Base-by-base conservation (phyloP, 2,329 filamentous ascomycete species). In the Diaporthe citri region DNA sequence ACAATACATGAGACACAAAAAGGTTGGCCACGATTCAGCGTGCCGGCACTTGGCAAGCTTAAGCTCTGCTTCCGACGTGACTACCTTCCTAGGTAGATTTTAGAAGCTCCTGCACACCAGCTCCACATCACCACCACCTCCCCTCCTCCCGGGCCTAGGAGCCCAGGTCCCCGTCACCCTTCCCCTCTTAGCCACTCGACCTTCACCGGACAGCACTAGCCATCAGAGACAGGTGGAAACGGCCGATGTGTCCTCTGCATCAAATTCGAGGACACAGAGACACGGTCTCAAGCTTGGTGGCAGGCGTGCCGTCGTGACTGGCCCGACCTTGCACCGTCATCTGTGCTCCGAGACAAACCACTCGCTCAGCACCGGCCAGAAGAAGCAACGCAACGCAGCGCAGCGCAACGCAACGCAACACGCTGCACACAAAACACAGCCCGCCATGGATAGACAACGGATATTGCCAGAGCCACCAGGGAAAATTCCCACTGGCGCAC, bases 11-110 rank as follows among this genome's bases (percentile, higher is more conserved):
- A 55, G 64, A 41, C 64, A 69, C 64, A 52, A 69, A 66, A 41
- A 69, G 64, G 64, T 69, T 69, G 64, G 34, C 64, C n/a, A 69
- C 64, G 64, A 55, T 69, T 69, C 64, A 55, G 34, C 48, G 48
- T 28, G 48, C 34, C 46, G 64, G 64, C 48, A 69, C 48, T 69
- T 69, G 64, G 64, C 64, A 69, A 55, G 34, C 46, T 55, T 55
- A 46, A 55, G 15, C 9, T 55, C 34, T 69, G 46, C 64, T 28
- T 69, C 48, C 48, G 64, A 67, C 13, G 39, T 20, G 46, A 52
- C 34, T 34, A 25, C 46, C 43, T 52, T 51, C 28, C 62, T 67
- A 10, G 31, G 31, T 52, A n/a, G 43, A 25, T 28, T 25, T 41
- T 64, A 13, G 25, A 36, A 59, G 34, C 34, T 59, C 13, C 20